These are phyloP conservation scores for Nannochloropsis oceanica DNA, from an alignment of 108 stramenopile species.

Conservation along the genomic window DNA sequence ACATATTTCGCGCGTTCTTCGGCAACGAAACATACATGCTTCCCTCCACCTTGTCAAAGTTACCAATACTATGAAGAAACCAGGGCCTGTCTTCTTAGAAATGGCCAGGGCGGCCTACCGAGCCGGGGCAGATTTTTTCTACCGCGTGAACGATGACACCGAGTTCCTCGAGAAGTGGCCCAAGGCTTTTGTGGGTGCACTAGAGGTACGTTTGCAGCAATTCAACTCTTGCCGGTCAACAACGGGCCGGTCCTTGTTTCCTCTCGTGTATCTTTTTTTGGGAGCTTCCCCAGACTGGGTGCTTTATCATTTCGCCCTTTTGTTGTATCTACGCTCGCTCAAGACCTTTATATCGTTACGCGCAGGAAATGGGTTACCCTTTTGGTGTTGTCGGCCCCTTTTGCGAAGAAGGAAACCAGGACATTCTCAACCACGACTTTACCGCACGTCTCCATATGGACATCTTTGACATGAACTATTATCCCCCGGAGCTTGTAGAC, in stretches of 20 bases:
- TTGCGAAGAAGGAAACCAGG: conserved; percentile 4
- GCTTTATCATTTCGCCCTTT: neutral
- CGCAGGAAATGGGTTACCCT: conserved; percentile 13
- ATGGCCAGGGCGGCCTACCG: conserved; percentile 36
- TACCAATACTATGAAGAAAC: conserved; percentile 32
- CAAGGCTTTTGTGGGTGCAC: conserved; percentile 16
- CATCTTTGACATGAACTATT: conserved; percentile 37
- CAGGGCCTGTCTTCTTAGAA: conserved; percentile 41
- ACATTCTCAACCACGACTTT: conserved; percentile 44
- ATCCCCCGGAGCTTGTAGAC: conserved; percentile 35
- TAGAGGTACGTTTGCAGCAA: neutral
- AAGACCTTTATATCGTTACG: neutral
- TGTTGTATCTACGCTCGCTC: neutral
- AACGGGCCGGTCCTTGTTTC: neutral
- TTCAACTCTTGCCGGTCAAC: neutral
- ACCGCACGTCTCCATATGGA: conserved; percentile 41
- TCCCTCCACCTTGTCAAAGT: conserved; percentile 32
- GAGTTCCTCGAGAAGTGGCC: conserved; percentile 29
- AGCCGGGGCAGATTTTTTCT: conserved; percentile 35
- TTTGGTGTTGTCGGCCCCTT: conserved; percentile 34
- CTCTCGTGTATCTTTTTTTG: neutral
- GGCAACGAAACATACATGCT: too few relatives aligned
- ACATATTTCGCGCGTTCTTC: too few relatives aligned
- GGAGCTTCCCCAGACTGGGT: neutral
- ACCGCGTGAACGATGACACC: conserved; percentile 44